Percentiles rank a stretch among this genome's conserved stretches.
phyloP scores from a whole-genome alignment of 805 yeast species.

The Wickerhamiella galacta region DNA sequence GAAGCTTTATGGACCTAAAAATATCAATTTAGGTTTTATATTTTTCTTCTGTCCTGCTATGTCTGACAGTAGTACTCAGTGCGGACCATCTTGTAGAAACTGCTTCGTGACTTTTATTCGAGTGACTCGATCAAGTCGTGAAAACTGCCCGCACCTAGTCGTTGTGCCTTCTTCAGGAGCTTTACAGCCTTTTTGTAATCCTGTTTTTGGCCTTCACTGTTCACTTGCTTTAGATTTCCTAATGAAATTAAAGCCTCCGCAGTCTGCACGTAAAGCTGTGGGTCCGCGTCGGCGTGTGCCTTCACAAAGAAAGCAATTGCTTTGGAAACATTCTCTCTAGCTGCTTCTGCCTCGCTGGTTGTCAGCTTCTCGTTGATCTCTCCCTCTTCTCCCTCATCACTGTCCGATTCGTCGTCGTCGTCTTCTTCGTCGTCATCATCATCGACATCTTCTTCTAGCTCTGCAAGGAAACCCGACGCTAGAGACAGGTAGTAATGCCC shows the following conservation, averaged over 20 bases:
- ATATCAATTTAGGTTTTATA: too few relatives aligned
- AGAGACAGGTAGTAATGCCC: conserved; percentile 20
- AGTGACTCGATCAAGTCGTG: conserved; percentile 23
- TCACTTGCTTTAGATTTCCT: conserved; percentile 56
- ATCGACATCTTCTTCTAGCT: conserved; percentile 17
- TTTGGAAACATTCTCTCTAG: conserved; percentile 23
- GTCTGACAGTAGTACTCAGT: too few relatives aligned
- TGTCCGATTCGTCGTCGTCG: conserved; percentile 15
- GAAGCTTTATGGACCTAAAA: too few relatives aligned
- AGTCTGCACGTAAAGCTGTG: conserved; percentile 62
- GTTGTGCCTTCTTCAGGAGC: conserved; percentile 41
- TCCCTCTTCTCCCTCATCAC: conserved; percentile 10
- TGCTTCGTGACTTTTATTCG: conserved; percentile 6
- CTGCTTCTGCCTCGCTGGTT: conserved; percentile 16
- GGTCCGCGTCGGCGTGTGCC: conserved; percentile 56
- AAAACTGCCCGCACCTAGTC: conserved; percentile 23
- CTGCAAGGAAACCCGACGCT: conserved; percentile 18
- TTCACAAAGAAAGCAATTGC: conserved; percentile 43
- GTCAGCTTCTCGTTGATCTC: conserved; percentile 26
- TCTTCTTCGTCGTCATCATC: conserved; percentile 14
- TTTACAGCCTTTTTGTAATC: conserved; percentile 55
- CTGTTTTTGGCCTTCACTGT: conserved; percentile 48
- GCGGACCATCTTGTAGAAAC: too few relatives aligned
- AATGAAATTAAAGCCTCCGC: conserved; percentile 75
- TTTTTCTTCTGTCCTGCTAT: too few relatives aligned